phyloP scores from a whole-genome alignment of 305 asterid genomes.

The Caryopteris hybrid region DNA sequence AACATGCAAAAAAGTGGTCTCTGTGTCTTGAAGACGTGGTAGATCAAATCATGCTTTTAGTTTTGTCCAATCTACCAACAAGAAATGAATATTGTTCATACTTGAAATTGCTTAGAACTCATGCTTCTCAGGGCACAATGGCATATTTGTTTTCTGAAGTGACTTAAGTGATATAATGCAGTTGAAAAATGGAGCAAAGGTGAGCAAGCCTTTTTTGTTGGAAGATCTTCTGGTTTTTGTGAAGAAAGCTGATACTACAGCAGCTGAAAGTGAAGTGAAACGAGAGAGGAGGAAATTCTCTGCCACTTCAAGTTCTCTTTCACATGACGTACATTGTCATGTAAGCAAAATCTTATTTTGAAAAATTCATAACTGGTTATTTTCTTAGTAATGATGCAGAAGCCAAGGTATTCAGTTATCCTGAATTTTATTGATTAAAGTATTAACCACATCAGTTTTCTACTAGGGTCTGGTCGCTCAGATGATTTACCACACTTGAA shows the following conservation, averaged over 20 bases:
- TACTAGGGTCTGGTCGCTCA: constrained; percentile 4
- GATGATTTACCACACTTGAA: constrained; percentile 4
- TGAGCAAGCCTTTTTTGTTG: constrained; percentile 36
- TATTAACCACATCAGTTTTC: constrained; percentile 1
- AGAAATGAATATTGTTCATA: background rate
- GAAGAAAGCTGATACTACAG: constrained; percentile 30
- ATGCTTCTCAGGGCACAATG: background rate
- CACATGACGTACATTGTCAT: constrained; percentile 50
- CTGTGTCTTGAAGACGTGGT: background rate
- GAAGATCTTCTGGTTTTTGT: constrained; percentile 50
- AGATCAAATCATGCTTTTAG: background rate
- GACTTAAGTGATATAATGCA: constrained; percentile 36
- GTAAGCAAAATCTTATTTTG: constrained; percentile 40
- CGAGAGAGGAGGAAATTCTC: constrained; percentile 37
- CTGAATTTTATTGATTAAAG: background rate
- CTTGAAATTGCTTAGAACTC: constrained; percentile 5
- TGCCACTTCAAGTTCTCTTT: constrained; percentile 42
- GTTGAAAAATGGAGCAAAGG: constrained; percentile 45
- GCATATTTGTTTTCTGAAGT: constrained; percentile 6
- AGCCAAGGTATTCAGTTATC: constrained; percentile 11
- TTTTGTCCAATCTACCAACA: background rate
- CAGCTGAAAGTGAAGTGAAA: constrained; percentile 36
- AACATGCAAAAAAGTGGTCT: background rate
- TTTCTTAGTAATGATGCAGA: constrained; percentile 12
- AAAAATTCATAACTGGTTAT: constrained; percentile 7